Conservation (phyloP, 805 yeast genomes). For the Isabelozyma gotoi region DNA sequence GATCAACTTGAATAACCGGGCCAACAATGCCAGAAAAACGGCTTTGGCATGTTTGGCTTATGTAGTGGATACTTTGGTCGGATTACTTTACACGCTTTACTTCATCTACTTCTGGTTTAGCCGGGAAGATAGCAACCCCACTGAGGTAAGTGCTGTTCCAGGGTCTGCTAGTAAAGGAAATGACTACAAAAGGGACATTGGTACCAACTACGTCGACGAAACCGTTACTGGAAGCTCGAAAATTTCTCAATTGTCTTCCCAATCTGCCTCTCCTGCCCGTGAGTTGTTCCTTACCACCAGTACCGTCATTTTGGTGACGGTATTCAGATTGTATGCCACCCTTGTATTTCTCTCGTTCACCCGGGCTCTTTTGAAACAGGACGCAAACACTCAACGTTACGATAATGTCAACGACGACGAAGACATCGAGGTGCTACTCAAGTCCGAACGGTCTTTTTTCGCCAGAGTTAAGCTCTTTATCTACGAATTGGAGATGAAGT, state of each 20-base stretch:
- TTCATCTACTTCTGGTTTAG: slow-evolving; percentile 78
- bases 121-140: slow-evolving; percentile 37
- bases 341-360: slow-evolving; percentile 59
- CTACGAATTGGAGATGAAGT: slow-evolving; percentile 28
- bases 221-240: not conserved
- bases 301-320: slow-evolving; percentile 47
- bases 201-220: too few relatives aligned
- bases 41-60: slow-evolving; percentile 66
- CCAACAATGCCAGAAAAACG: slow-evolving; percentile 58
- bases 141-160: slow-evolving; percentile 3
- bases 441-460: slow-evolving; percentile 14
- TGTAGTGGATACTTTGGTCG: slow-evolving; percentile 63
- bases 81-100: slow-evolving; percentile 67
- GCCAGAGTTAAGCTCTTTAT: slow-evolving; percentile 20
- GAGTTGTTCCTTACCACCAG: slow-evolving; percentile 58
- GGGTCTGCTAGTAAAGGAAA: not conserved
- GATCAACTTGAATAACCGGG: slow-evolving; percentile 29
- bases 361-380: slow-evolving; percentile 50
- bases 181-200: not conserved
- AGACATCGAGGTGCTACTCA: slow-evolving; percentile 26
- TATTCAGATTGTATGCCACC: slow-evolving; percentile 58
- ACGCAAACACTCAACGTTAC: slow-evolving; percentile 20
- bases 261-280: slow-evolving; percentile 60
- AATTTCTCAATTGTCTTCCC: slow-evolving; percentile 39
- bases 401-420: slow-evolving; percentile 17